phyloP scores from a whole-genome alignment of 2,329 filamentous ascomycete genomes.

The Coniochaeta prunicola region DNA sequence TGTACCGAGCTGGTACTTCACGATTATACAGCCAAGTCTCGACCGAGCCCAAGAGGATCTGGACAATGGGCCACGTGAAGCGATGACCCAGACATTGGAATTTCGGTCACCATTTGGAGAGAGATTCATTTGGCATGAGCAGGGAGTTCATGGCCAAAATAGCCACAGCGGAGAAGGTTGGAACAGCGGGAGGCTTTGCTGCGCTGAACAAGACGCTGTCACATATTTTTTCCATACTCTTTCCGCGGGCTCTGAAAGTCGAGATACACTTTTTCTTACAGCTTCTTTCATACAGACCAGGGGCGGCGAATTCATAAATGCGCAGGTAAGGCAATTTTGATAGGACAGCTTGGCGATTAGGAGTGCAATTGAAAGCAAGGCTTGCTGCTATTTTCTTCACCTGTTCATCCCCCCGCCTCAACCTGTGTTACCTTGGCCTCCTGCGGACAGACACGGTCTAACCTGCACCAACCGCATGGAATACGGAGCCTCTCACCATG shows the following conservation, averaged over 20 bases:
- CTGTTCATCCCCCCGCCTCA: neutral
- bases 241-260: neutral
- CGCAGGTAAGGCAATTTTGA: constrained; percentile 27
- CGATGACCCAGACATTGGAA: neutral
- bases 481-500: neutral
- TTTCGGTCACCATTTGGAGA: neutral
- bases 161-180: neutral
- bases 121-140: neutral
- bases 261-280: constrained; percentile 8
- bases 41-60: neutral
- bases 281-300: constrained; percentile 19
- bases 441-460: neutral
- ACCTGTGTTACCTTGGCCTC: neutral
- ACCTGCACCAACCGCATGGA: neutral
- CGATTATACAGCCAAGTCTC: neutral
- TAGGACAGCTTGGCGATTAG: constrained; percentile 43
- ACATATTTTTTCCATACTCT: neutral
- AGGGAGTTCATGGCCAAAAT: neutral
- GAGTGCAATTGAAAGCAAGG: constrained; percentile 35
- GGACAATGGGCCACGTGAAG: neutral
- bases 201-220: neutral
- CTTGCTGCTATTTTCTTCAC: constrained; percentile 4
- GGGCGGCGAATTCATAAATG: constrained; percentile 24
- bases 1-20: neutral
- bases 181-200: neutral